phyloP scores from a whole-genome alignment of 1,284 basidiomycete species.

The Apiotrichum veenhuisii region DNA sequence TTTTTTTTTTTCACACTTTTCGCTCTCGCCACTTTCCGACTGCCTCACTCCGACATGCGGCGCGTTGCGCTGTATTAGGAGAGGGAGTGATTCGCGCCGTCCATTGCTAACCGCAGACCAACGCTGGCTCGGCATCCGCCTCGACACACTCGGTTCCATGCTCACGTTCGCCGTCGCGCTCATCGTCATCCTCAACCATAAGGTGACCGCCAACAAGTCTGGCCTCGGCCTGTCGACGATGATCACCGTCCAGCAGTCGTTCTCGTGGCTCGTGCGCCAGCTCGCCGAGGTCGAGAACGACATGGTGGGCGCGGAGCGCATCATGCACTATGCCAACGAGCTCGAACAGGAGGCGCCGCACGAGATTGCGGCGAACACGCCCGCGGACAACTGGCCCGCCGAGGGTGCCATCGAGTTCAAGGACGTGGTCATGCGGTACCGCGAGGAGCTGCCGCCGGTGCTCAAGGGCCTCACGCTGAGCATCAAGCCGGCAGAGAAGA shows the following conservation, averaged over 20 bases:
- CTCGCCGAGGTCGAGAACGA: conserved; percentile 82
- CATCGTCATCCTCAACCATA: conserved; percentile 68
- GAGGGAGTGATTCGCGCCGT: too few relatives aligned
- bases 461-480: conserved; percentile 58
- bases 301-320: conserved; percentile 84
- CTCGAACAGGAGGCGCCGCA: conserved; percentile 77
- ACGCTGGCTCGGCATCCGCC: conserved; percentile 82
- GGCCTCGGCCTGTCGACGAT: conserved; percentile 53
- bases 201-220: conserved; percentile 72
- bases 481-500: conserved; percentile 54
- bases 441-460: conserved; percentile 53
- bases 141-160: conserved; percentile 75
- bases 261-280: conserved; percentile 80
- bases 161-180: conserved; percentile 76
- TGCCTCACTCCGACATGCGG: too few relatives aligned
- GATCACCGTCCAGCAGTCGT: conserved; percentile 55
- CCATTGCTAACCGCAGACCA: too few relatives aligned
- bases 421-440: conserved; percentile 52
- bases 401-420: conserved; percentile 48
- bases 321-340: conserved; percentile 63
- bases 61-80: too few relatives aligned
- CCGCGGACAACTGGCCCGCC: conserved; percentile 63
- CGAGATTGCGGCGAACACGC: conserved; percentile 59
- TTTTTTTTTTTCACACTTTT: too few relatives aligned
- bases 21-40: too few relatives aligned